Base-by-base conservation (phyloP, 345 rosid genomes). In the Salix suchowensis region DNA sequence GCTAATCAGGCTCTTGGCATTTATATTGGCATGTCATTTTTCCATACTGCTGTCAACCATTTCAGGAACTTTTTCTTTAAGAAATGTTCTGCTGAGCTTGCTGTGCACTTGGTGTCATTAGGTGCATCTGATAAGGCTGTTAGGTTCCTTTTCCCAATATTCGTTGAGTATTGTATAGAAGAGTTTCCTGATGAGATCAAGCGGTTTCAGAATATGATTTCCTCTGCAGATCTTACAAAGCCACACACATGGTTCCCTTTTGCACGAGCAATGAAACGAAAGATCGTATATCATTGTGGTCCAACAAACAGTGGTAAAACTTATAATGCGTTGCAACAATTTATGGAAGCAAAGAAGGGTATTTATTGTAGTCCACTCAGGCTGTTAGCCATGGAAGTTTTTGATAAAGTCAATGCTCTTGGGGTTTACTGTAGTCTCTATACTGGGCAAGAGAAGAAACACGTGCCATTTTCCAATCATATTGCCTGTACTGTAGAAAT, bases 341-440 rank as follows among this genome's bases (percentile, higher is more conserved):
- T 87, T 86, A 92, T 91, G 97, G 97, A 91, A 82, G 98, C 95
- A 71, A 87, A 87, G 79, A 92, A 89, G 69, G 97, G 94, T 15
- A 77, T 94, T 84, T 94, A 94, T 82, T 94, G 97, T 71, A 92
- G 97, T 72, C 98, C 98, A 8, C 88, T 95, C 62, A 88, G 98
- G 90, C 88, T 95, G 11, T 84, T 95, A 88, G 98, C 97, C 4
- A 95, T 95, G 98, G 98, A 95, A 85, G 98, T 95, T 83, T 95
- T 95, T n/a, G 97, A 93, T 84, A 95, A 93, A 82, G 97, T 95
- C 65, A 95, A 95, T 83, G 87, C 90, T 28, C 77, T 77, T 48
- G 97, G 98, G 67, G 86, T 95, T 80, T 95, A 95, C 74, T 95
- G 98, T 77, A 95, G 93, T 81, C 97, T 93, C 66, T 90, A 55